These are phyloP conservation scores for Strobilomyces confusus DNA, from an alignment of 768 basidiomycete genomes.

Conservation along the genomic window DNA sequence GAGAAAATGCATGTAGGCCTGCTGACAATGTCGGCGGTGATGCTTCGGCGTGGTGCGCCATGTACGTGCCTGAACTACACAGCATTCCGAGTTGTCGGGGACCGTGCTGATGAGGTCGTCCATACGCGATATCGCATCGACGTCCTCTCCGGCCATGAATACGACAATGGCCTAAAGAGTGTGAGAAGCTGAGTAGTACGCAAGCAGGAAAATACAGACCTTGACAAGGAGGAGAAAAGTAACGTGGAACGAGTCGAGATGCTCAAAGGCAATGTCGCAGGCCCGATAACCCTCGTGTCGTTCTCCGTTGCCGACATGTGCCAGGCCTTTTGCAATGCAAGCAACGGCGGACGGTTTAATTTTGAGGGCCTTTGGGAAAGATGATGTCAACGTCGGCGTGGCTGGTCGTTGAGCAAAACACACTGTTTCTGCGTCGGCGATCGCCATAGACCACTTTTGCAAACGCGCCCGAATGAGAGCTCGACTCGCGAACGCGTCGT, in stretches of 20 bases:
- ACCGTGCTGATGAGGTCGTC: background rate
- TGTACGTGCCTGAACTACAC: background rate
- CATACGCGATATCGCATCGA: background rate
- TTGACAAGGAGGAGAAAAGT: background rate
- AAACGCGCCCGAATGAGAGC: background rate
- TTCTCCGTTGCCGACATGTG: background rate
- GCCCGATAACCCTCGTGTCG: background rate
- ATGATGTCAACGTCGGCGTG: background rate
- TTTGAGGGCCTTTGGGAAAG: background rate
- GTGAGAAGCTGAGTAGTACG: background rate
- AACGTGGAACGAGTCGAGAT: too few species aligned
- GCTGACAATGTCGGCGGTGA: background rate
- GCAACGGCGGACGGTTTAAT: background rate
- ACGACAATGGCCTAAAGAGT: background rate
- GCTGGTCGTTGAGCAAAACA: too few species aligned
- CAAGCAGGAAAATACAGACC: background rate
- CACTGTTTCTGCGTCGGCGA: background rate
- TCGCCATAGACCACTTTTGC: background rate
- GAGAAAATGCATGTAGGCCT: background rate
- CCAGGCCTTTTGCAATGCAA: background rate
- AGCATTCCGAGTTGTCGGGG: background rate
- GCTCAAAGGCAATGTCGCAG: background rate
- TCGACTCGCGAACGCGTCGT: background rate
- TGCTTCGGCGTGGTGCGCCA: background rate
- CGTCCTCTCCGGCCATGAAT: background rate